Evolutionary conservation across 2,329 filamentous ascomycete species (phyloP).

Genomic region (Beauveria sp.): DNA sequence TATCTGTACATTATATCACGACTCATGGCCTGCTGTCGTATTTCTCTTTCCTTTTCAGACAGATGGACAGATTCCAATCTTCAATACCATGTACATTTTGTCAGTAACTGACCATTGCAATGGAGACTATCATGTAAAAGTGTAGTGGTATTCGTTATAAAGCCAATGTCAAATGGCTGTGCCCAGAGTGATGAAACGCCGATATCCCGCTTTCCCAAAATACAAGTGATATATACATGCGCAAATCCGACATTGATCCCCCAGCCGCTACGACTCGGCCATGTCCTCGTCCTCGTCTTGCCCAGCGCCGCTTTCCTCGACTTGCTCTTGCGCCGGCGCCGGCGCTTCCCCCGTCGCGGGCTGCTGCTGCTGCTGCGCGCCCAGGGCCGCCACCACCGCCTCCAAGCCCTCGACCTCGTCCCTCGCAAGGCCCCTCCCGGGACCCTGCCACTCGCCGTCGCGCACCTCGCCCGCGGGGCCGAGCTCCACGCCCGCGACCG

Average conservation of each 20-base stretch:
- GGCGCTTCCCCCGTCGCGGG: too few relatives aligned
- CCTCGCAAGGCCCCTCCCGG: conserved; percentile 39
- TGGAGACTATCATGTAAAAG: background rate
- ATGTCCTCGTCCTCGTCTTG: conserved; percentile 10
- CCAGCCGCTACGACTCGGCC: conserved; percentile 8
- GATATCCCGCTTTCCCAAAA: background rate
- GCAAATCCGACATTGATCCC: background rate
- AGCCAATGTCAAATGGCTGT: background rate
- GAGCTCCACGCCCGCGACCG: conserved; percentile 57
- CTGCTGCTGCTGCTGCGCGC: background rate
- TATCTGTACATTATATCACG: background rate
- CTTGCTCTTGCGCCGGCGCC: background rate
- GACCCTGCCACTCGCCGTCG: conserved; percentile 57
- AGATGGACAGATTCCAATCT: background rate
- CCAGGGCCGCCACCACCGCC: conserved; percentile 19
- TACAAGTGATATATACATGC: background rate
- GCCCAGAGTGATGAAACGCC: background rate
- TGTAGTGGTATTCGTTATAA: background rate
- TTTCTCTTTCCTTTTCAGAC: too few relatives aligned
- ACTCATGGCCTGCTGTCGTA: background rate
- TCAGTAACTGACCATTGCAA: background rate
- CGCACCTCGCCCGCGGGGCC: conserved; percentile 53
- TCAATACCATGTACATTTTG: conserved; percentile 2
- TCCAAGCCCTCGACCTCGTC: conserved; percentile 53
- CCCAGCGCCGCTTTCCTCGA: background rate